Evolutionary conservation across 495 filamentous ascomycete species (phyloP), one percentile per base, ranked within the genome.

Genomic region (Tetracladium marchalianum): DNA sequence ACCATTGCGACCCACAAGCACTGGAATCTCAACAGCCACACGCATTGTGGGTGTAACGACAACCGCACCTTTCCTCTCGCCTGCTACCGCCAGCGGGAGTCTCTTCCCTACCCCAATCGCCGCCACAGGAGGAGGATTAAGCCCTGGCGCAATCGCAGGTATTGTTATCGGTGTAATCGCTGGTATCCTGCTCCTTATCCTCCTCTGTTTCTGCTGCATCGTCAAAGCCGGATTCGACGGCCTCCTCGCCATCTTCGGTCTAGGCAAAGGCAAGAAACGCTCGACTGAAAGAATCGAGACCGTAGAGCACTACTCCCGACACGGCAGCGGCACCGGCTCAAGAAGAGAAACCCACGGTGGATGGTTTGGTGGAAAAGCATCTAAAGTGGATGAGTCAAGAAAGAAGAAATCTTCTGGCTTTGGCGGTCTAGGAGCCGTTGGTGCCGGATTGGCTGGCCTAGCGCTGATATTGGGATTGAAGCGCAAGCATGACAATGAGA

Each of bases 131-230:
- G 67, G 72, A 41, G 75, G 76, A 44, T 69, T 95, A 39, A 87
- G 82, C 57, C 78, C 76, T 41, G 89, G 89, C 47, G 89, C 88
- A 18, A 95, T 95, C 55, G 89, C 89, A n/a, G 89, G 89, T 36
- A 95, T 95, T 53, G 89, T 95, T 50, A 84, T 95, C 40, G 89
- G 89, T 52, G 78, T 81, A 5, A 75, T 95, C 52, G 77, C 75
- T n/a, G 89, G 83, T 55, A 70, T 88, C 17, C 60, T 81, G 40
- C 62, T 94, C 1, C 69, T 94, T 12, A 57, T 85, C 10, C 72
- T 90, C 4, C 53, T 94, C 43, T 88, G 84, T 63, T 75, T 80
- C 59, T 89, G 77, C 68, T 77, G 80, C 65, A 82, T 87, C 54
- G 74, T 81, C 49, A 76, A 74, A 49, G 80, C 80, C 8, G 62